A percentile compares a stretch with the other conserved stretches of the same genome.
phyloP scores from a whole-genome alignment of 1,139 yeast species.

The Keqinozyma sinolaborantium region DNA sequence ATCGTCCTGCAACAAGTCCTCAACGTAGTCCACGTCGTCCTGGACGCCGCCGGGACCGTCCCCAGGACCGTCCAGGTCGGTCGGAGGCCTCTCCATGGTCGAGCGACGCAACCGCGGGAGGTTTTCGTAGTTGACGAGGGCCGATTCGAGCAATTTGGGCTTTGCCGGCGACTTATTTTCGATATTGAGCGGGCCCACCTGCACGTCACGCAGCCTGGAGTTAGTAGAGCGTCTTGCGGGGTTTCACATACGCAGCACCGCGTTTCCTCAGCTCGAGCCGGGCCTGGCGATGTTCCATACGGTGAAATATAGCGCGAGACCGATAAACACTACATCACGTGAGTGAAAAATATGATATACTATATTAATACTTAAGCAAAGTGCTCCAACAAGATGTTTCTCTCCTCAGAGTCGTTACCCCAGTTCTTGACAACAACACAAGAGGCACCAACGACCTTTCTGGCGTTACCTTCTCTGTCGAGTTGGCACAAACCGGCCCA shows the following conservation, averaged over 20 bases:
- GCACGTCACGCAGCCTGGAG: conserved; percentile 6
- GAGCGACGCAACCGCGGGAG: conserved; percentile 19
- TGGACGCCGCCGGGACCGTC: no score
- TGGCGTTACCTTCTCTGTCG: conserved; percentile 99
- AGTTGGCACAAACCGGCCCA: conserved; percentile 99
- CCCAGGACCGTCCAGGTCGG: no score
- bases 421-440: conserved; percentile 99
- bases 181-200: conserved; percentile 7
- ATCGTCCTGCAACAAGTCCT: background rate
- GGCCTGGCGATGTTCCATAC: conserved; percentile 14
- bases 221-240: background rate
- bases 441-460: conserved; percentile 99
- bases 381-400: conserved; percentile 95
- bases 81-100: conserved; percentile 3
- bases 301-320: conserved; percentile 1
- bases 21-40: no score
- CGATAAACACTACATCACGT: conserved; percentile 1
- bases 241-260: conserved; percentile 39
- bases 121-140: conserved; percentile 18
- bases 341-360: no score
- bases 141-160: conserved; percentile 19
- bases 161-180: conserved; percentile 8
- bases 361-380: conserved; percentile 60
- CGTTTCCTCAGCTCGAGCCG: conserved; percentile 29
- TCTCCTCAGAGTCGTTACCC: conserved; percentile 99